Evolutionary conservation across 495 filamentous ascomycete genomes (phyloP).

Genomic region (Daldinia childiae): DNA sequence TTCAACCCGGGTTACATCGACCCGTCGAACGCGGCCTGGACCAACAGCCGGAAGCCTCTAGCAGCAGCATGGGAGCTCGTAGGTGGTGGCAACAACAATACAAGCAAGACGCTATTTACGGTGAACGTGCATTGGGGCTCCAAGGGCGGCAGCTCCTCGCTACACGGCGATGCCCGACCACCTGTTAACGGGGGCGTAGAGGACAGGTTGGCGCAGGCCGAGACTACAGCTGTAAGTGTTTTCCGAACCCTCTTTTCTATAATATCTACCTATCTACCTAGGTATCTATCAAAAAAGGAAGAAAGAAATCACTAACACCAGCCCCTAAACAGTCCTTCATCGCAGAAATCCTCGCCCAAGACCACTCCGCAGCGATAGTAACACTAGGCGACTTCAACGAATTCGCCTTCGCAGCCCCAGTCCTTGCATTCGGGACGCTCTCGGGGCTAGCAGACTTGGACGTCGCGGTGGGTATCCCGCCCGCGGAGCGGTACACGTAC

Average conservation of each 20-base stretch:
- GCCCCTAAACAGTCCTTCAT: conserved; percentile 44
- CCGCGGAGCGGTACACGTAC: conserved; percentile 68
- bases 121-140: conserved; percentile 67
- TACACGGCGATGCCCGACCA: conserved; percentile 67
- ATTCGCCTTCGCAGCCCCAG: conserved; percentile 63
- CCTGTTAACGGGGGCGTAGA: conserved; percentile 67
- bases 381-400: conserved; percentile 71
- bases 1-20: conserved; percentile 70
- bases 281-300: background rate
- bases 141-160: conserved; percentile 65
- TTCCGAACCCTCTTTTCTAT: background rate
- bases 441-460: conserved; percentile 65
- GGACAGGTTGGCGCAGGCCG: conserved; percentile 57
- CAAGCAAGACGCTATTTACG: conserved; percentile 60
- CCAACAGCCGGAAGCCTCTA: conserved; percentile 64
- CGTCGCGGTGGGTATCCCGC: conserved; percentile 53
- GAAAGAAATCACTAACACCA: background rate
- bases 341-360: conserved; percentile 53
- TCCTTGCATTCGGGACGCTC: conserved; percentile 53
- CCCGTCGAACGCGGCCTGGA: conserved; percentile 62
- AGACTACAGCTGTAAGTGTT: conserved; percentile 59
- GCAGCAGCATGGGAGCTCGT: conserved; percentile 64
- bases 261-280: background rate
- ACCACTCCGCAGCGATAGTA: conserved; percentile 57
- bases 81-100: conserved; percentile 42